Evolutionary conservation across 2,329 filamentous ascomycete genomes (phyloP).

Genomic region (Teratosphaeria viscida): DNA sequence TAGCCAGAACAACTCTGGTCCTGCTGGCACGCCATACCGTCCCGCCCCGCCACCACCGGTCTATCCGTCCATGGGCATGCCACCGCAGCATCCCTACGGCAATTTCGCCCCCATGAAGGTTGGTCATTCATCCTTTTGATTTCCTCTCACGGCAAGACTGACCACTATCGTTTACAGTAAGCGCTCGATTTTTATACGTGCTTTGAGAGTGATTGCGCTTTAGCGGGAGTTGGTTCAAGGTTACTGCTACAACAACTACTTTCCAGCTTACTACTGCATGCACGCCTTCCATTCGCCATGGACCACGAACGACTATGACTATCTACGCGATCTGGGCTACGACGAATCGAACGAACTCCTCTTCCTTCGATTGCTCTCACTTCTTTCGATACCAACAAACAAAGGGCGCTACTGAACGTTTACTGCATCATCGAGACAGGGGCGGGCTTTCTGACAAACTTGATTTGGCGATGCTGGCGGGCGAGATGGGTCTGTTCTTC

Average conservation of each 20-base stretch:
- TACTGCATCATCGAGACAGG: neutral
- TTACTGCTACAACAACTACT: constrained; percentile 5
- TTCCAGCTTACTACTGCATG: constrained; percentile 2
- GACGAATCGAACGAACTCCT: neutral
- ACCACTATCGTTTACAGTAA: constrained; percentile 17
- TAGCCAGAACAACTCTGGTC: constrained; percentile 96
- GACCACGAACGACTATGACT: neutral
- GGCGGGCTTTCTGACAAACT: neutral
- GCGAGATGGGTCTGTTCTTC: neutral
- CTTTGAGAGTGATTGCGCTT: constrained; percentile 31
- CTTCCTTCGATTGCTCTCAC: neutral
- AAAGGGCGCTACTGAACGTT: neutral
- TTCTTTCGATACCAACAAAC: neutral
- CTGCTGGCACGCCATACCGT: constrained; percentile 90
- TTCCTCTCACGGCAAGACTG: constrained; percentile 6
- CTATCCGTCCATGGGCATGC: constrained; percentile 55
- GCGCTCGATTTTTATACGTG: constrained; percentile 26
- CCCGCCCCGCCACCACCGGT: constrained; percentile 76
- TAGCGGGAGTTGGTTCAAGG: constrained; percentile 30
- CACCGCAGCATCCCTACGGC: constrained; percentile 51
- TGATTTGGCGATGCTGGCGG: neutral
- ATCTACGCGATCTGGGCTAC: neutral
- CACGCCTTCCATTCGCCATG: neutral
- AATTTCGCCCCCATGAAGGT: constrained; percentile 61
- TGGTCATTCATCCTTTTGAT: constrained; percentile 8